Percentiles rank a stretch among this genome's conserved stretches.
Conservation (phyloP, 2,329 filamentous ascomycete genomes). For the Knoxdaviesia capensis region DNA sequence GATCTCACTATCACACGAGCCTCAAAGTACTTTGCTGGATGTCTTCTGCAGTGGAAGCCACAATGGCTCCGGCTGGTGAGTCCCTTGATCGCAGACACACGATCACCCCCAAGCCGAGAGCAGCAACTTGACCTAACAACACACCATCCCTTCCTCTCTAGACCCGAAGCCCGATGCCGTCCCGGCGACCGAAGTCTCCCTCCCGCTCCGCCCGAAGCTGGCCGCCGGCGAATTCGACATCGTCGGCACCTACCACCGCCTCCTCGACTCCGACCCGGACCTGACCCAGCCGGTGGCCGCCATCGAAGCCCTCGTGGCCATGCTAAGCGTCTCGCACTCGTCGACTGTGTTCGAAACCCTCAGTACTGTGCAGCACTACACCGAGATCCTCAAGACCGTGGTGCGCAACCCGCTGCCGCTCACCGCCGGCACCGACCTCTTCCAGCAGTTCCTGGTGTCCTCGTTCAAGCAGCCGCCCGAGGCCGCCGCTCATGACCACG, state of each 20-base stretch:
- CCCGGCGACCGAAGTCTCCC: neutral
- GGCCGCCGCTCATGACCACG: neutral
- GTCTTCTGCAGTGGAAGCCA: no score
- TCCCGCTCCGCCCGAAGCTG: conserved; percentile 3
- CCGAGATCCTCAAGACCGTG: conserved; percentile 53
- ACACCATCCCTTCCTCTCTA: conserved; percentile 9
- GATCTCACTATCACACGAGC: no score
- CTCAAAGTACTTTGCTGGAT: no score
- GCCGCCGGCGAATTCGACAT: conserved; percentile 19
- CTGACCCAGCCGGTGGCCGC: conserved; percentile 92
- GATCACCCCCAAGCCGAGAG: conserved; percentile 6
- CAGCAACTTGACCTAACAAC: conserved; percentile 2
- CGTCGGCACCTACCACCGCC: conserved; percentile 31
- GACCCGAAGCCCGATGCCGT: conserved; percentile 5
- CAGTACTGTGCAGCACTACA: conserved; percentile 61
- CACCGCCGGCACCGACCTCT: conserved; percentile 84
- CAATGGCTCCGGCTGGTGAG: no score
- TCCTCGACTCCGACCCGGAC: conserved; percentile 49
- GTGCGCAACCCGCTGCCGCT: conserved; percentile 82
- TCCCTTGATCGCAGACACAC: no score
- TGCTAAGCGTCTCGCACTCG: conserved; percentile 59
- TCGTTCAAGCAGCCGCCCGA: conserved; percentile 32
- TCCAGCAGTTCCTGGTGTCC: conserved; percentile 80
- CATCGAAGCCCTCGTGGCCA: conserved; percentile 75
- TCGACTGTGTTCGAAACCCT: conserved; percentile 90